Conservation (phyloP, 2,329 filamentous ascomycete species). For the Clarireedia monteithiana region DNA sequence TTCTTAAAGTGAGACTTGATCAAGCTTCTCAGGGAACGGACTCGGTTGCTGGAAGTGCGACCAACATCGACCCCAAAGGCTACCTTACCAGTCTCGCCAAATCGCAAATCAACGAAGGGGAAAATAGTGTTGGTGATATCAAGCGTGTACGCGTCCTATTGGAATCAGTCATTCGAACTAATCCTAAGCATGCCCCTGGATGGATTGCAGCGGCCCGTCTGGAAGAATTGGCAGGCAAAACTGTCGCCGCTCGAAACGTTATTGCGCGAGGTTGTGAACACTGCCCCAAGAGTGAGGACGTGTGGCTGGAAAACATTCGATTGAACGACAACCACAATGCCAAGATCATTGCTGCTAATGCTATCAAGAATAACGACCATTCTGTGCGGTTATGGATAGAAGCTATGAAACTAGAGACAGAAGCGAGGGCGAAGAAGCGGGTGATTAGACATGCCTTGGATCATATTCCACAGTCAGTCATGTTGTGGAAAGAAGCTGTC, state of each 20-base stretch:
- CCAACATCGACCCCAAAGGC: conserved; percentile 88
- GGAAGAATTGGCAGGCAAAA: conserved; percentile 88
- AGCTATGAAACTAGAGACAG: conserved; percentile 85
- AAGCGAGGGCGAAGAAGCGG: conserved; percentile 79
- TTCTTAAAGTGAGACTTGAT: conserved; percentile 87
- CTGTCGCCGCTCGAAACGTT: conserved; percentile 78
- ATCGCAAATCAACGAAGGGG: conserved; percentile 68
- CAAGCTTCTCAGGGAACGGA: conserved; percentile 72
- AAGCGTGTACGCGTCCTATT: conserved; percentile 86
- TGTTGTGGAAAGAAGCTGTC: conserved; percentile 96
- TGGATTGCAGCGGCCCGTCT: conserved; percentile 93
- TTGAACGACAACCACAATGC: conserved; percentile 89
- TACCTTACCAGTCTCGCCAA: conserved; percentile 90
- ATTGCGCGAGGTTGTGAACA: conserved; percentile 84
- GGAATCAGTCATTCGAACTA: conserved; percentile 96
- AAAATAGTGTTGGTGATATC: conserved; percentile 86
- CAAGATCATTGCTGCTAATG: conserved; percentile 89
- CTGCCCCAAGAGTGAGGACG: conserved; percentile 90
- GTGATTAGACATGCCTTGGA: conserved; percentile 88
- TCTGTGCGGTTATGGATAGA: conserved; percentile 91
- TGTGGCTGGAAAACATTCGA: conserved; percentile 92
- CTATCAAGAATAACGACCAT: conserved; percentile 83
- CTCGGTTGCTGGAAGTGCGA: conserved; percentile 68
- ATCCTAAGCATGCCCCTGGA: conserved; percentile 86
- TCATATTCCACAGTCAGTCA: conserved; percentile 87